Evolutionary conservation across 2,329 filamentous ascomycete genomes (phyloP).

Genomic region (Neonectria faginata): DNA sequence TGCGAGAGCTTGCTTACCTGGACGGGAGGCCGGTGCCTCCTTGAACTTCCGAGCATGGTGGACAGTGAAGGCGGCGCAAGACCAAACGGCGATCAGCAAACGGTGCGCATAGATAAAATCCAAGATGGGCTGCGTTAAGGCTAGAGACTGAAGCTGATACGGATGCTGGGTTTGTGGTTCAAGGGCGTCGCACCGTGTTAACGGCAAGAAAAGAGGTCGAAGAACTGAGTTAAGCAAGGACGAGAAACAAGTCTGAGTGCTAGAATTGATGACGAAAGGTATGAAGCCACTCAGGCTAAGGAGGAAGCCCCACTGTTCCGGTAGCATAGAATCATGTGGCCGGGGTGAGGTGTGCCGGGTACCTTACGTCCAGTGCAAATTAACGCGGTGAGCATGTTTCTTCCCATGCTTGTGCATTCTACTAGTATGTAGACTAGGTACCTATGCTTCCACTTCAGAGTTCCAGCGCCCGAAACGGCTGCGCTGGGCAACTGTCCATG

Average conservation of each 20-base stretch:
- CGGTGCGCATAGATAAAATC: conserved; percentile 42
- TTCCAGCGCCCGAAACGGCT: neutral
- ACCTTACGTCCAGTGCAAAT: conserved; percentile 8
- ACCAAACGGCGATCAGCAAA: conserved; percentile 33
- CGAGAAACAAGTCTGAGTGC: conserved; percentile 29
- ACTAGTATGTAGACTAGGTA: too few relatives aligned
- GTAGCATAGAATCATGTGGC: conserved; percentile 20
- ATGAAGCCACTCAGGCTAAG: conserved; percentile 41
- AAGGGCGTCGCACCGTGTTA: conserved; percentile 21
- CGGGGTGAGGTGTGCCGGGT: conserved; percentile 15
- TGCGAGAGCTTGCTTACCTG: conserved; percentile 57
- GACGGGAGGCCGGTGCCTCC: conserved; percentile 61
- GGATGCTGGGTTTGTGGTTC: conserved; percentile 31
- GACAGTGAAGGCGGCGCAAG: conserved; percentile 24
- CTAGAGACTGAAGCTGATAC: conserved; percentile 13
- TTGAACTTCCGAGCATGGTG: conserved; percentile 63
- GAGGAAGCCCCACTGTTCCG: conserved; percentile 29
- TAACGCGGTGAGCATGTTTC: neutral
- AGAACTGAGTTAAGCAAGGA: conserved; percentile 29
- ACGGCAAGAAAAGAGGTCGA: conserved; percentile 25
- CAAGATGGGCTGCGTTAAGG: conserved; percentile 5
- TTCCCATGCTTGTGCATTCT: neutral
- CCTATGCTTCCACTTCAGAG: neutral
- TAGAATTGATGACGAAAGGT: conserved; percentile 43
- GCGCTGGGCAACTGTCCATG: neutral